Conservation (phyloP, 345 rosid genomes). For the Schrenkiella parvula region DNA sequence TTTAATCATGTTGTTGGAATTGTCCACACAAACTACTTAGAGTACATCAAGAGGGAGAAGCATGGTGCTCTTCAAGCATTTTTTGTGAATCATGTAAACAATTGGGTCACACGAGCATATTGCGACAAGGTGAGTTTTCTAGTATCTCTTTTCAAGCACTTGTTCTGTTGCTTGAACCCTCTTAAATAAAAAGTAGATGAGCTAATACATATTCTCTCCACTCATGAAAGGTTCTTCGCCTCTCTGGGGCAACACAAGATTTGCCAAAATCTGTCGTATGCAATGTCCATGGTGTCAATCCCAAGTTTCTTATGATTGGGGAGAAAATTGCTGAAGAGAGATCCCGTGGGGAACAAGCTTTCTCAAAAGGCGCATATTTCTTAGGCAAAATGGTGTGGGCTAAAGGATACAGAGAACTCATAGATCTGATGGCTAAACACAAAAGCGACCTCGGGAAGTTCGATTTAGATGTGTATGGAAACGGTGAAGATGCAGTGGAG, state of each 20-base stretch:
- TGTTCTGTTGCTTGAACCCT: not conserved
- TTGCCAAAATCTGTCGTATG: conserved; percentile 83
- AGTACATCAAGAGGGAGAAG: conserved; percentile 95
- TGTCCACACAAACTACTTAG: conserved; percentile 97
- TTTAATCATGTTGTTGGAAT: conserved; percentile 95
- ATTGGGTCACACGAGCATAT: conserved; percentile 82
- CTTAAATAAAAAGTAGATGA: not conserved
- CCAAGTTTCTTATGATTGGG: conserved; percentile 87
- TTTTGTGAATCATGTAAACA: conserved; percentile 90
- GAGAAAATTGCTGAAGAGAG: conserved; percentile 75
- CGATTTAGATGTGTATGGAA: conserved; percentile 89
- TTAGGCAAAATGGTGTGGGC: conserved; percentile 99
- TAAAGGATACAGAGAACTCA: conserved; percentile 91
- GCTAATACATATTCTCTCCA: not conserved
- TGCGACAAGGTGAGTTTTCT: conserved; percentile 68
- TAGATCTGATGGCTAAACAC: conserved; percentile 77
- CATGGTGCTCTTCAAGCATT: conserved; percentile 94
- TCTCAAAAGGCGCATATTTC: conserved; percentile 96
- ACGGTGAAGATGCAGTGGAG: conserved; percentile 91
- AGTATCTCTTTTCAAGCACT: not conserved
- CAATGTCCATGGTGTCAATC: conserved; percentile 98
- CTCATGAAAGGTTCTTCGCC: conserved; percentile 75
- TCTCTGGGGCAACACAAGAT: conserved; percentile 95
- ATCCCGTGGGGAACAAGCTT: conserved; percentile 87
- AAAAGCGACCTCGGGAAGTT: conserved; percentile 76